Evolutionary conservation across 805 yeast genomes (phyloP).

Genomic region (Metschnikowia continentalis): DNA sequence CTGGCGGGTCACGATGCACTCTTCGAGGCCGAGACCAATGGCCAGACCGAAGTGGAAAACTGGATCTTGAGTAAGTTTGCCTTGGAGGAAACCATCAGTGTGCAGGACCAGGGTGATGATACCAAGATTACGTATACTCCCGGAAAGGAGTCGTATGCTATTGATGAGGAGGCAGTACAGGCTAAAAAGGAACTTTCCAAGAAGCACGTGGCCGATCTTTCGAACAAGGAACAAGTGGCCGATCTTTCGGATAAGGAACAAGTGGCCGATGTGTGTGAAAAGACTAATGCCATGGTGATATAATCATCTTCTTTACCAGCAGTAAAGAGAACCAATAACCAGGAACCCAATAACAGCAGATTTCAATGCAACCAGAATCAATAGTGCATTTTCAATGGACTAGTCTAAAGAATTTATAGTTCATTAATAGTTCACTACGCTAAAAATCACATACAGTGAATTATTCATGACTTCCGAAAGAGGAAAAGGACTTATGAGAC

Average conservation of each 20-base stretch:
- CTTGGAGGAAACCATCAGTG: slow-evolving; percentile 51
- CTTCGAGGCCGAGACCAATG: slow-evolving; percentile 82
- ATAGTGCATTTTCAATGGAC: no score
- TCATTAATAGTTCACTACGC: no score
- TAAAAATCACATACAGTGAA: no score
- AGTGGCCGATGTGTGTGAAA: slow-evolving; percentile 38
- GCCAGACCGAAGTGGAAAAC: slow-evolving; percentile 70
- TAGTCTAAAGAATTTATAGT: no score
- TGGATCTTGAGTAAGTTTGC: slow-evolving; percentile 72
- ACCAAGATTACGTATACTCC: slow-evolving; percentile 42
- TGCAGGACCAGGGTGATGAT: slow-evolving; percentile 38
- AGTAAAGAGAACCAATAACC: no score
- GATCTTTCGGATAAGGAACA: slow-evolving; percentile 26
- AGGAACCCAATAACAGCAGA: no score
- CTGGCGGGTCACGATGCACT: slow-evolving; percentile 74
- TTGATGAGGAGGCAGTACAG: slow-evolving; percentile 33
- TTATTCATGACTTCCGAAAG: no score
- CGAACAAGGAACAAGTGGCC: slow-evolving; percentile 29
- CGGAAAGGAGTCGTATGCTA: slow-evolving; percentile 41
- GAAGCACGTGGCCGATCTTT: slow-evolving; percentile 22
- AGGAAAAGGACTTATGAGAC: no score
- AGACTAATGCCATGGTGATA: slow-evolving; percentile 25
- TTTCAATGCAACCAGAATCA: no score
- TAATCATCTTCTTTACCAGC: background rate
- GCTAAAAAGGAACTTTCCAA: slow-evolving; percentile 13